Conservation (phyloP, 345 rosid genomes). For the Limnanthes douglasii region DNA sequence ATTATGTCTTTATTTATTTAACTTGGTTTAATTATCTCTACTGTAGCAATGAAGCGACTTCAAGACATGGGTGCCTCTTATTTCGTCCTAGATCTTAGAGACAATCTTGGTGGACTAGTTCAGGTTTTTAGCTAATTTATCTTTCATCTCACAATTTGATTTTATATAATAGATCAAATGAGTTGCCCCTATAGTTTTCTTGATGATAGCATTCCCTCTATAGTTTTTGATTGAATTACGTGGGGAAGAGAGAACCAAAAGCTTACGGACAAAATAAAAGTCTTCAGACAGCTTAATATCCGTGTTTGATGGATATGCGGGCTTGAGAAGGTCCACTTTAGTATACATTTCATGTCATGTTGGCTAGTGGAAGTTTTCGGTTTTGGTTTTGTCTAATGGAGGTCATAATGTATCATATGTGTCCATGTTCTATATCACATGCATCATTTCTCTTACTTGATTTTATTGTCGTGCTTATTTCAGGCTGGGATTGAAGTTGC, state of each 20-base stretch:
- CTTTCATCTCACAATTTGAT: conserved; percentile 2
- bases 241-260: background rate
- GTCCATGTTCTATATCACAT: no score
- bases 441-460: conserved; percentile 1
- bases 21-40: conserved; percentile 1
- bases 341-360: no score
- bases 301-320: no score
- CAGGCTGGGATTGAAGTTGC: conserved; percentile 98
- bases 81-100: conserved; percentile 86
- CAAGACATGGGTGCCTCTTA: conserved; percentile 79
- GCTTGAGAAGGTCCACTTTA: no score
- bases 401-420: no score
- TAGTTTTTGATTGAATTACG: background rate
- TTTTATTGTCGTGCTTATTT: conserved; percentile 12
- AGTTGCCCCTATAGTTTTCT: no score
- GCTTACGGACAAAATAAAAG: no score
- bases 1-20: background rate
- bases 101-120: conserved; percentile 94
- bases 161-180: background rate
- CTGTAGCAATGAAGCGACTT: conserved; percentile 79
- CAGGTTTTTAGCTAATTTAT: conserved; percentile 30
- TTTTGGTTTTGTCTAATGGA: no score
- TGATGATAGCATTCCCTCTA: background rate
- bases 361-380: no score
- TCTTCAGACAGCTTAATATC: no score